phyloP scores from a whole-genome alignment of 2,329 filamentous ascomycete species.

The Nothophaeocryptopus gaeumannii region DNA sequence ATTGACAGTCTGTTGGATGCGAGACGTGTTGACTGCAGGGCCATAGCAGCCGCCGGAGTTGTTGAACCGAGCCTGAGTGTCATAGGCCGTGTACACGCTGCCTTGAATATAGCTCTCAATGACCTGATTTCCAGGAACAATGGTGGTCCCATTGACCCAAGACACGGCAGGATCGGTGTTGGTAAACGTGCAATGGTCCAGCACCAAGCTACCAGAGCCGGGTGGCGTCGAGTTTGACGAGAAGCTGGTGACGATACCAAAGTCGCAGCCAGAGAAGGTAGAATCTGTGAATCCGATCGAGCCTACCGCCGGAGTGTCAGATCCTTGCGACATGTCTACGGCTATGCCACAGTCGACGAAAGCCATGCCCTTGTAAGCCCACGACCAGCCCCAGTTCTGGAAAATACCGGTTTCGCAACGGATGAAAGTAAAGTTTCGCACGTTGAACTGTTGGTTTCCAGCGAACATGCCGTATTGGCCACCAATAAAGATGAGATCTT shows the following conservation, averaged over 20 bases:
- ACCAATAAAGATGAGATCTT: constrained; percentile 78
- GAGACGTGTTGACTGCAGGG: constrained; percentile 25
- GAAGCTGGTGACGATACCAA: constrained; percentile 73
- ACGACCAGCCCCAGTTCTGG: constrained; percentile 92
- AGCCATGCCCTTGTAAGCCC: constrained; percentile 71
- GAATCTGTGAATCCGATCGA: constrained; percentile 80
- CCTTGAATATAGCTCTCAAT: constrained; percentile 71
- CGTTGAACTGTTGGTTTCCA: constrained; percentile 85
- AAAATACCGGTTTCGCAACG: constrained; percentile 77
- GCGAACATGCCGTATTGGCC: constrained; percentile 75
- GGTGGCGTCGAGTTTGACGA: constrained; percentile 58
- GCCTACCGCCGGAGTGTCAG: constrained; percentile 61
- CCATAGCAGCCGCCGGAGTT: constrained; percentile 24
- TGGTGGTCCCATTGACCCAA: constrained; percentile 53
- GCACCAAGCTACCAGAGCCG: constrained; percentile 74
- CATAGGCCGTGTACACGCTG: constrained; percentile 56
- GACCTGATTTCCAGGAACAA: constrained; percentile 66
- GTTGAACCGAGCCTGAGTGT: constrained; percentile 10
- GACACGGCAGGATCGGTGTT: constrained; percentile 61
- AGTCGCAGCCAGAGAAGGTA: constrained; percentile 68
- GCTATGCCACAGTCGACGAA: constrained; percentile 61
- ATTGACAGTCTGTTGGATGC: constrained; percentile 34
- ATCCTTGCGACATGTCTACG: constrained; percentile 67
- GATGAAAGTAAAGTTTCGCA: constrained; percentile 78
- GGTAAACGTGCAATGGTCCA: constrained; percentile 84